These are phyloP conservation scores for Alternaria postmessia DNA, from an alignment of 2,329 filamentous ascomycete genomes.

Conservation along the genomic window DNA sequence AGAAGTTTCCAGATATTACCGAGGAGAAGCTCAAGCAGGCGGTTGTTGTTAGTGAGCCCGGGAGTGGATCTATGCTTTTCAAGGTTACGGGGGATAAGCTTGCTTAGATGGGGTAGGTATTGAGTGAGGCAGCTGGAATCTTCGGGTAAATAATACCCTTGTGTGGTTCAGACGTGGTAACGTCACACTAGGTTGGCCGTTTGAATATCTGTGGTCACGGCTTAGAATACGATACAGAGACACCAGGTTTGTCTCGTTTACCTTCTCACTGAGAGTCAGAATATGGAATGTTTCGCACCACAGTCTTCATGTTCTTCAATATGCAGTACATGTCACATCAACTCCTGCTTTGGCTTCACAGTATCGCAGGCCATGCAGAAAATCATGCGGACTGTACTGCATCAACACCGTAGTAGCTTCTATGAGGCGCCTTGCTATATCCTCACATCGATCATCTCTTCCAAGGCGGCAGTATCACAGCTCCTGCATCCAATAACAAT, in stretches of 20 bases:
- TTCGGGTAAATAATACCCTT: too few species aligned
- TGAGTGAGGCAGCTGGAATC: not conserved
- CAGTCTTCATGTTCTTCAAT: not conserved
- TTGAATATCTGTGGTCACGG: not conserved
- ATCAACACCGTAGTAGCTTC: not conserved
- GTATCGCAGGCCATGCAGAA: not conserved
- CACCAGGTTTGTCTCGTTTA: not conserved
- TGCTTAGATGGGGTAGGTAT: slow-evolving; percentile 18
- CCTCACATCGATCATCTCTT: not conserved
- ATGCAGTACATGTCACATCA: not conserved
- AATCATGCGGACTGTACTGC: not conserved
- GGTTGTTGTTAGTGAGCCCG: slow-evolving; percentile 88
- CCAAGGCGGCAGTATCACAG: not conserved
- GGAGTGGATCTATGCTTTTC: slow-evolving; percentile 66
- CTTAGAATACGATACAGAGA: not conserved
- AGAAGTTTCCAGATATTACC: slow-evolving; percentile 71
- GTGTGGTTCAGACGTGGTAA: not conserved
- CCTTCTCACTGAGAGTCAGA: not conserved
- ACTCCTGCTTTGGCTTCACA: not conserved
- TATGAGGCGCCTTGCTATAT: not conserved
- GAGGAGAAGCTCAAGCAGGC: slow-evolving; percentile 79
- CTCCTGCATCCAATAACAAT: not conserved
- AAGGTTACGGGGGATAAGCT: slow-evolving; percentile 45
- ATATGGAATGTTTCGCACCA: not conserved
- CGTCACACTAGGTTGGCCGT: not conserved